Evolutionary conservation across 2,329 filamentous ascomycete species (phyloP).

Genomic region (Nemania diffusa): DNA sequence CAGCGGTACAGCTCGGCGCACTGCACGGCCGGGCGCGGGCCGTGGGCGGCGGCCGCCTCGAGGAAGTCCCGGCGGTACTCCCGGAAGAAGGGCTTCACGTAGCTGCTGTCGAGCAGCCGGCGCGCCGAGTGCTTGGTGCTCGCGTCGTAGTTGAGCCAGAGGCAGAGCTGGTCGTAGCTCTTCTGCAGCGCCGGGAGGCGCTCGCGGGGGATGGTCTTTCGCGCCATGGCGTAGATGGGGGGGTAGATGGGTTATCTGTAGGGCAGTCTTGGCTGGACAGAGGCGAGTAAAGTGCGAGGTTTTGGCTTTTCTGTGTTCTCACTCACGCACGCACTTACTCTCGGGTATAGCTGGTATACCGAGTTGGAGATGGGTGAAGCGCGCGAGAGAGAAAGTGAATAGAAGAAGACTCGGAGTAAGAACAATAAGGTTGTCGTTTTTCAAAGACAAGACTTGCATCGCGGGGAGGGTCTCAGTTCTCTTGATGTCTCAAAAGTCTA

Average conservation of each 20-base stretch:
- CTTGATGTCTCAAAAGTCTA: slow-evolving; percentile 1
- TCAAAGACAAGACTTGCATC: neutral
- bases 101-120: slow-evolving; percentile 40
- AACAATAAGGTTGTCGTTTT: slow-evolving; percentile 4
- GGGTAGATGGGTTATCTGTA: neutral
- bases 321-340: no score
- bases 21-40: slow-evolving; percentile 37
- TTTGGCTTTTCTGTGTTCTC: no score
- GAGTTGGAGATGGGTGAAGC: no score
- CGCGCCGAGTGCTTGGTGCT: slow-evolving; percentile 36
- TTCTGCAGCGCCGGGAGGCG: slow-evolving; percentile 35
- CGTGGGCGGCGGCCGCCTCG: slow-evolving; percentile 29
- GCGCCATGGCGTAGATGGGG: slow-evolving; percentile 27
- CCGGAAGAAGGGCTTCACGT: slow-evolving; percentile 44
- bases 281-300: neutral
- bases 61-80: slow-evolving; percentile 47
- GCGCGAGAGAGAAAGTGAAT: neutral
- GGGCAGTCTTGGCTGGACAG: no score
- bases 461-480: slow-evolving; percentile 1
- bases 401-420: neutral
- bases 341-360: no score
- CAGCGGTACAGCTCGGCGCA: slow-evolving; percentile 38
- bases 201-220: slow-evolving; percentile 37
- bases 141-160: slow-evolving; percentile 42
- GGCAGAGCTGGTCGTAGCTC: slow-evolving; percentile 40